phyloP scores from a whole-genome alignment of 2,329 filamentous ascomycete genomes.

The Albifimbria verrucaria region DNA sequence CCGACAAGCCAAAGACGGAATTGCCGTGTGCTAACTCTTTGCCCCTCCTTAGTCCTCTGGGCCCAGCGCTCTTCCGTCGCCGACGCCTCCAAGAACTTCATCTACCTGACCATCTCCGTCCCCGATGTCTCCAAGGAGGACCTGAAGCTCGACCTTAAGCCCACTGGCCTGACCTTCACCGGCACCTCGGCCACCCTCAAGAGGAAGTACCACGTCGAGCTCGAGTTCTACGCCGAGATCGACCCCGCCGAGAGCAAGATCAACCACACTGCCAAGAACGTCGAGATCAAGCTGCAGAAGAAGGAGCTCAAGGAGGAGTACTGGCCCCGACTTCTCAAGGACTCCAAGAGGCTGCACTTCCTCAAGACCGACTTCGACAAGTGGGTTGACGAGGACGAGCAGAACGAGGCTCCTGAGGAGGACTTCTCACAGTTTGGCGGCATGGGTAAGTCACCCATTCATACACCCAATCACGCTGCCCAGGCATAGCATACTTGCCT shows the following conservation, averaged over 20 bases:
- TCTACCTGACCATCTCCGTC: slow-evolving; percentile 89
- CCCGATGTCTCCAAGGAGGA: slow-evolving; percentile 75
- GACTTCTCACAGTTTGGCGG: slow-evolving; percentile 68
- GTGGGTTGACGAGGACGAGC: slow-evolving; percentile 99
- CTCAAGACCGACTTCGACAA: slow-evolving; percentile 99
- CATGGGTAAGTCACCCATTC: slow-evolving; percentile 50
- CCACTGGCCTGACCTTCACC: slow-evolving; percentile 74
- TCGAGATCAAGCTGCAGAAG: slow-evolving; percentile 92
- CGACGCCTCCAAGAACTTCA: slow-evolving; percentile 84
- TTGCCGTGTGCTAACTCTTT: not conserved
- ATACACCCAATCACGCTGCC: no score
- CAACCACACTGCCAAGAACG: slow-evolving; percentile 82
- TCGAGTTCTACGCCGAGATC: slow-evolving; percentile 90
- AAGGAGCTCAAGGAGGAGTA: slow-evolving; percentile 93
- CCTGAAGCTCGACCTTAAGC: slow-evolving; percentile 79
- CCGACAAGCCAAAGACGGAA: no score
- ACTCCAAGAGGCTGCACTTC: slow-evolving; percentile 85
- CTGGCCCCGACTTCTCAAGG: slow-evolving; percentile 95
- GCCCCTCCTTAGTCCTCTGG: slow-evolving; percentile 72
- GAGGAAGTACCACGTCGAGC: slow-evolving; percentile 77
- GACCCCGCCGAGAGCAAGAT: slow-evolving; percentile 80
- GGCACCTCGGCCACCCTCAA: slow-evolving; percentile 83
- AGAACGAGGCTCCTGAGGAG: slow-evolving; percentile 83
- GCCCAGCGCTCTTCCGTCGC: slow-evolving; percentile 86
- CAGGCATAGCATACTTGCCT: no score